phyloP scores from a whole-genome alignment of 176 grass and related monocot species.

The Juncus effusus region DNA sequence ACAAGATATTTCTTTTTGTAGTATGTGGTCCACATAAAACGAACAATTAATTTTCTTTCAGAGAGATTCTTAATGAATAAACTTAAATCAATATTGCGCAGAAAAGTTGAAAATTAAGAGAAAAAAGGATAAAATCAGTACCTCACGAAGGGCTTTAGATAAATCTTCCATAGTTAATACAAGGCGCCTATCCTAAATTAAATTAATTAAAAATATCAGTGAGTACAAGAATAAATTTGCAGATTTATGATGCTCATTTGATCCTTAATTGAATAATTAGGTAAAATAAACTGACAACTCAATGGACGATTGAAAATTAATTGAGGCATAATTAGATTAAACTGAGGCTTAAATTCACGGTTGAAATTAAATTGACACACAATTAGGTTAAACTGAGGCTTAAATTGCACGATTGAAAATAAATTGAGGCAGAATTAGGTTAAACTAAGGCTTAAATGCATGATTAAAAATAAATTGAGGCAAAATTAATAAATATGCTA shows the following conservation, averaged over 20 bases:
- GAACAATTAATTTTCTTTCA: no score
- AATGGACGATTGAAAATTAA: no score
- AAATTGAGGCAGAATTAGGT: background rate
- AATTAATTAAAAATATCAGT: conserved; percentile 17
- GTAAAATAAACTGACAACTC: no score
- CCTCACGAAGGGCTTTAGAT: conserved; percentile 86
- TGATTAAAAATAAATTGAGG: background rate
- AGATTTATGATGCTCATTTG: background rate
- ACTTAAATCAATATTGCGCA: background rate
- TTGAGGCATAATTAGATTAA: no score
- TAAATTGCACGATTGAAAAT: no score
- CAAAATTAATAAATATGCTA: background rate
- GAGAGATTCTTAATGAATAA: no score
- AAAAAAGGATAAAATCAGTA: conserved; percentile 32
- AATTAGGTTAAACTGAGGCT: no score
- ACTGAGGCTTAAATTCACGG: no score
- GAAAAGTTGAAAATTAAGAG: background rate
- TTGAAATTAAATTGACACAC: no score
- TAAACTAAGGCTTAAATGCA: background rate
- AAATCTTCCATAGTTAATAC: conserved; percentile 98
- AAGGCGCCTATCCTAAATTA: conserved; percentile 82
- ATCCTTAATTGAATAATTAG: no score
- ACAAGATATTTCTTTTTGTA: no score
- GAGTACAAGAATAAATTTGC: conserved; percentile 8
- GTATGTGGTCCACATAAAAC: no score